phyloP scores from a whole-genome alignment of 2,329 filamentous ascomycete species.

The Sarocladium strictum region DNA sequence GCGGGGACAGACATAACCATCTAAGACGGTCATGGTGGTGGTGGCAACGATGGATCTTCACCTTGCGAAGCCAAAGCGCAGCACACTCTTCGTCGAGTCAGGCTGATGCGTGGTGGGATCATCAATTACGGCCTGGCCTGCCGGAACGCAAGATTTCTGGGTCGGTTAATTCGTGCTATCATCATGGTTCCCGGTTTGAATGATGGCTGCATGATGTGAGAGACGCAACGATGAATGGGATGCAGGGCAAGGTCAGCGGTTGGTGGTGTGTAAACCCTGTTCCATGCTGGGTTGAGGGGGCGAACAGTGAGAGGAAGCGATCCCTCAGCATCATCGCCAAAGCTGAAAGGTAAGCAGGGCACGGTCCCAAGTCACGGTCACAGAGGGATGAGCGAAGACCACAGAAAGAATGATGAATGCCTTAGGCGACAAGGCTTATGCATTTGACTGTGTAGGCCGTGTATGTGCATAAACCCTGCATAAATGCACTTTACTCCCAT shows the following conservation, averaged over 20 bases:
- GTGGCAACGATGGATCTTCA: neutral
- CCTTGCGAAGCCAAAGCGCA: neutral
- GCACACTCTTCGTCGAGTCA: neutral
- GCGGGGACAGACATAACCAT: neutral
- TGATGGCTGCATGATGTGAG: neutral
- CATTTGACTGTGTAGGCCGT: neutral
- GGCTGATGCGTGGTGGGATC: neutral
- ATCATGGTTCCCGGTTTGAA: neutral
- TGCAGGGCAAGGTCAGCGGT: neutral
- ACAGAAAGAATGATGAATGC: neutral
- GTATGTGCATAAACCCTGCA: slow-evolving; percentile 5
- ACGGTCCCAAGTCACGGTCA: no score
- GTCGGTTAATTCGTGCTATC: neutral
- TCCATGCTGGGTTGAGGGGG: neutral
- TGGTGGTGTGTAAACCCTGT: neutral
- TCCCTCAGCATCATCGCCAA: neutral
- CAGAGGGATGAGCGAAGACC: neutral
- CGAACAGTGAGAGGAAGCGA: neutral
- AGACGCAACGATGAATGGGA: neutral
- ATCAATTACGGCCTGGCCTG: neutral
- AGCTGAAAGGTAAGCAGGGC: neutral
- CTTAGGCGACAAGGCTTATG: slow-evolving; percentile 4
- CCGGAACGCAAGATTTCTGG: neutral
- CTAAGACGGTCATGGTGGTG: neutral
- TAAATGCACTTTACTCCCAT: neutral